Conservation (phyloP, 352 stramenopile genomes). For the Phytopythium sindhum region DNA sequence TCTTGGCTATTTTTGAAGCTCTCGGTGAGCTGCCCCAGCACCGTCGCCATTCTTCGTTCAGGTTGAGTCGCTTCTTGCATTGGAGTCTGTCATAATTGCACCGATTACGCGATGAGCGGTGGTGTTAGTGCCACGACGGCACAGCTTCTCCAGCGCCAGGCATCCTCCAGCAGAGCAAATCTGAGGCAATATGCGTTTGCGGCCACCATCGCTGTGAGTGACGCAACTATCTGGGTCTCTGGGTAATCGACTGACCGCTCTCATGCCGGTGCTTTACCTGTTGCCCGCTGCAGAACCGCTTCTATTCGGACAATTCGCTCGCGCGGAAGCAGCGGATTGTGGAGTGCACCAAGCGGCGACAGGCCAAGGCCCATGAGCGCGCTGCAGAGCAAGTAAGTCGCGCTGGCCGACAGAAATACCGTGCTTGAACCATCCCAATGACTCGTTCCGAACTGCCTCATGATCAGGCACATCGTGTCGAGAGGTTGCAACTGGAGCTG, state of each 20-base stretch:
- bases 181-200: slow-evolving; percentile 29
- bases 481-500: slow-evolving; percentile 44
- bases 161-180: slow-evolving; percentile 28
- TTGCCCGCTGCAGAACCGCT: slow-evolving; percentile 40
- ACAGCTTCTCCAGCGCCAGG: slow-evolving; percentile 35
- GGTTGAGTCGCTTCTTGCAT: background rate
- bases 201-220: slow-evolving; percentile 26
- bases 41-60: too few species aligned
- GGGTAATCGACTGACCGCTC: background rate
- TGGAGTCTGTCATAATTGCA: background rate
- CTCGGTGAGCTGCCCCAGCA: background rate
- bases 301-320: slow-evolving; percentile 74
- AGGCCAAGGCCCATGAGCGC: slow-evolving; percentile 47
- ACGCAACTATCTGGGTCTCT: background rate
- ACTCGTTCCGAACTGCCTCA: background rate
- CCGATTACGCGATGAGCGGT: slow-evolving; percentile 18
- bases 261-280: background rate
- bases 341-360: slow-evolving; percentile 51
- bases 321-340: slow-evolving; percentile 46
- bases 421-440: background rate
- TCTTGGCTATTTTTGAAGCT: background rate
- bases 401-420: background rate
- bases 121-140: slow-evolving; percentile 25
- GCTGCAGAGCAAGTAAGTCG: slow-evolving; percentile 42
- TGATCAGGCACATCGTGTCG: slow-evolving; percentile 36